Percentiles rank a stretch among this genome's conserved stretches.
phyloP scores from a whole-genome alignment of 257 asterid species.

The Nicotiana noctiflora region DNA sequence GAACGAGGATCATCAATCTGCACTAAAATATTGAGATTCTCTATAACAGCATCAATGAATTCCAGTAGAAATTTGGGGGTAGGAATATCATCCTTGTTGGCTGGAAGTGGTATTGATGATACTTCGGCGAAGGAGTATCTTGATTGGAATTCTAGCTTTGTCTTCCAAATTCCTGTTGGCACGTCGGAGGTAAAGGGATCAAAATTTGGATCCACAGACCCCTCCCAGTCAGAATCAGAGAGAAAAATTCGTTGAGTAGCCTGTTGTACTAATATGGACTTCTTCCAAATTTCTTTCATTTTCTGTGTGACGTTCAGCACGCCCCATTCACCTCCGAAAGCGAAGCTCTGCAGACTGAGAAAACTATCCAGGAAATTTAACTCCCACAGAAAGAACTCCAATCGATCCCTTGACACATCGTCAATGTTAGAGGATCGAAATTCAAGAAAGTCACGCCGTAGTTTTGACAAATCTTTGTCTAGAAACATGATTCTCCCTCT shows the following conservation, averaged over 20 bases:
- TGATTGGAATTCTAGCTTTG: neutral
- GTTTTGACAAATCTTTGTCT: neutral
- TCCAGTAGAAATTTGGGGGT: neutral
- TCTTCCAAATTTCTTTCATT: too few species aligned
- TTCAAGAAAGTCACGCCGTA: rapidly evolving
- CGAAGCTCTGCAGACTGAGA: neutral
- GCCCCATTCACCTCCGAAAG: neutral
- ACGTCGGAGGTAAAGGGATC: too few species aligned
- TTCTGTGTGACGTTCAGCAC: neutral
- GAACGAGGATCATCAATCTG: neutral
- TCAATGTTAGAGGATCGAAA: rapidly evolving
- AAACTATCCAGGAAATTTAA: neutral
- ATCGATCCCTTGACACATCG: neutral
- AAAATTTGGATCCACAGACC: too few species aligned
- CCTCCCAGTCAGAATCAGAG: too few species aligned
- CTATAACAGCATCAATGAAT: neutral
- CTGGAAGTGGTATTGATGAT: neutral
- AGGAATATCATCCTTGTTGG: neutral
- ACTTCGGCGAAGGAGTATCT: neutral
- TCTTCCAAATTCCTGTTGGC: neutral
- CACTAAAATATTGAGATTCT: neutral
- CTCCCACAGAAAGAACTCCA: neutral
- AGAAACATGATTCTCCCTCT: neutral
- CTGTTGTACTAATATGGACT: too few species aligned
- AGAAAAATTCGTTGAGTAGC: too few species aligned